Conservation (phyloP, 805 yeast species). For the Starmerella vaccinii region DNA sequence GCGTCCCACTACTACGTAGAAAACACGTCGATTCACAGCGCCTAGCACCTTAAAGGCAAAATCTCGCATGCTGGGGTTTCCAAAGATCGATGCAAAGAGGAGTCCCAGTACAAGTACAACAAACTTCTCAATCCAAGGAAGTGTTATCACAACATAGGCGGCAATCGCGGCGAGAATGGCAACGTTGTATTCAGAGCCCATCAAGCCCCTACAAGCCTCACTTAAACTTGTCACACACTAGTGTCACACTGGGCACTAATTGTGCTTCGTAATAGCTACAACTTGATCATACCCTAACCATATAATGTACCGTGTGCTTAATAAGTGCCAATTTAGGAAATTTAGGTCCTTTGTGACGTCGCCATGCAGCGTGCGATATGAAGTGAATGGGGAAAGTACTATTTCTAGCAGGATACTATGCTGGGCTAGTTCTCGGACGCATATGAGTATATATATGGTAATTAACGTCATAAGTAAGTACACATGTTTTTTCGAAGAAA, state of each 20-base stretch:
- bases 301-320: not conserved
- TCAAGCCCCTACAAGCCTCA: not conserved
- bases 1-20: not conserved
- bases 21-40: not conserved
- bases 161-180: not conserved
- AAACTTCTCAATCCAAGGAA: not conserved
- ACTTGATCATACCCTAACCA: not conserved
- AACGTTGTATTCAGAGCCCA: not conserved
- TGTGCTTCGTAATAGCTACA: too few species aligned
- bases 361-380: not conserved
- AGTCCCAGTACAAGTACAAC: not conserved
- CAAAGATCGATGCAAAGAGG: not conserved
- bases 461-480: too few species aligned
- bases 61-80: not conserved
- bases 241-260: too few species aligned
- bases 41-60: not conserved
- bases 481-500: constrained; percentile 5
- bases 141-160: not conserved
- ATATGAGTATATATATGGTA: constrained; percentile 2
- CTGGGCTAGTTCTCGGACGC: not conserved
- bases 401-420: not conserved
- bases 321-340: not conserved
- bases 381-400: not conserved
- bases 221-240: too few species aligned
- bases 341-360: not conserved